Evolutionary conservation across 352 stramenopile genomes (phyloP).

Genomic region (Pythium folliculosum): DNA sequence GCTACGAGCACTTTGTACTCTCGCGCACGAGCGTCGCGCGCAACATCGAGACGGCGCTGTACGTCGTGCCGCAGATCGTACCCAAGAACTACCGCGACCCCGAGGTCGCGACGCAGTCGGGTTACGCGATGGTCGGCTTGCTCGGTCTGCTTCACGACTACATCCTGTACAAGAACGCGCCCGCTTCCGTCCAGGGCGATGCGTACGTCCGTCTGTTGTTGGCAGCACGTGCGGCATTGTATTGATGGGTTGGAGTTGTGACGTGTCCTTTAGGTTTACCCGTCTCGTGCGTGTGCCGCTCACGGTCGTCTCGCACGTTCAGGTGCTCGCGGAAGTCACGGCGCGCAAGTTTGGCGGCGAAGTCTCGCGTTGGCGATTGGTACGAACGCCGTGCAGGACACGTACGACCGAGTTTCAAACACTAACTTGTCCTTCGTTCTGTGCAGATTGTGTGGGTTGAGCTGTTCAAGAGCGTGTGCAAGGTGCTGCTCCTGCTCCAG

Average conservation of each 20-base stretch:
- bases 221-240: neutral
- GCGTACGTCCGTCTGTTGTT: conserved; percentile 2
- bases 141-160: conserved; percentile 85
- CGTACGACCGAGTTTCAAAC: neutral
- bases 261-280: conserved; percentile 39
- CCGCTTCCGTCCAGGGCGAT: conserved; percentile 13
- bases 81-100: conserved; percentile 63
- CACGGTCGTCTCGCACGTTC: conserved; percentile 75
- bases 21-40: conserved; percentile 59
- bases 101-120: conserved; percentile 69
- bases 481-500: conserved; percentile 65
- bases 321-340: conserved; percentile 81
- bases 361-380: conserved; percentile 69
- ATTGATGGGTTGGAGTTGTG: neutral
- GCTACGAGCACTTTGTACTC: conserved; percentile 73
- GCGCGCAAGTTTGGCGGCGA: conserved; percentile 69
- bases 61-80: conserved; percentile 77
- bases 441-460: conserved; percentile 77
- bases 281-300: conserved; percentile 65
- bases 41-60: conserved; percentile 79
- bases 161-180: conserved; percentile 67
- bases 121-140: conserved; percentile 77
- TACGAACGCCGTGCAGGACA: conserved; percentile 18
- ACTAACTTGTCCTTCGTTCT: neutral
- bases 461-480: conserved; percentile 68